Evolutionary conservation across 148 eudicot species (phyloP), one percentile per base, ranked within the genome.

Genomic region (Vaccinium myrtillus): DNA sequence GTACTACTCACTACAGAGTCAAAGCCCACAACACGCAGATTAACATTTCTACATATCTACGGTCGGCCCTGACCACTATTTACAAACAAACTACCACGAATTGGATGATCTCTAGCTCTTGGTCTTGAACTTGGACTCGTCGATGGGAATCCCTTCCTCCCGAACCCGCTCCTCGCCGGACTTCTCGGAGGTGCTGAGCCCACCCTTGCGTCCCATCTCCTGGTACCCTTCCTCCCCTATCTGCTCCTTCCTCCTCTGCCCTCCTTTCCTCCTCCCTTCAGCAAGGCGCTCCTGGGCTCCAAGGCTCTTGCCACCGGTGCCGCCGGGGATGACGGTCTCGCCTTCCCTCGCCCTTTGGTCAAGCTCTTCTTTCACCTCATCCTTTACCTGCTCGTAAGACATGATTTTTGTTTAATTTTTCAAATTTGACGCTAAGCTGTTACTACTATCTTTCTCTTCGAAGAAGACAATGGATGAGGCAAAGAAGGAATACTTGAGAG

Each of bases 191-290:
- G 86, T 56, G 78, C 87, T 82, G 3, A 67, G 82, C 27, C 92
- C 91, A 1, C 91, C 93, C 67, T 91, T 88, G 2, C 87, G 83
- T 0, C 93, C 91, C 91, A 91, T 90, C 74, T 48, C 78, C 27
- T 48, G 54, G 27, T 75, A 75, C 30, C 78, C 78, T 75, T 75
- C 23, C 0, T 12, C 8, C 78, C 78, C 78, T 18, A 75, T 75
- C 78, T 90, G 92, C 81, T 90, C 91, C 88, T 53, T 89, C 91
- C 94, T 85, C 19, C 87, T 91, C 86, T 90, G 91, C 25, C 78
- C 51, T 61, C 90, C 90, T 46, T 70, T 46, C 83, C 92, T 90
- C 78, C 90, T 83, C 84, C 90, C 90, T 88, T 88, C 90, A 39
- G 88, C 90, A 70, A 88, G 88, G 80, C 79, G 86, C 77, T 86